phyloP scores from a whole-genome alignment of 108 stramenopile genomes.

The Pseudonitzschia pungens region DNA sequence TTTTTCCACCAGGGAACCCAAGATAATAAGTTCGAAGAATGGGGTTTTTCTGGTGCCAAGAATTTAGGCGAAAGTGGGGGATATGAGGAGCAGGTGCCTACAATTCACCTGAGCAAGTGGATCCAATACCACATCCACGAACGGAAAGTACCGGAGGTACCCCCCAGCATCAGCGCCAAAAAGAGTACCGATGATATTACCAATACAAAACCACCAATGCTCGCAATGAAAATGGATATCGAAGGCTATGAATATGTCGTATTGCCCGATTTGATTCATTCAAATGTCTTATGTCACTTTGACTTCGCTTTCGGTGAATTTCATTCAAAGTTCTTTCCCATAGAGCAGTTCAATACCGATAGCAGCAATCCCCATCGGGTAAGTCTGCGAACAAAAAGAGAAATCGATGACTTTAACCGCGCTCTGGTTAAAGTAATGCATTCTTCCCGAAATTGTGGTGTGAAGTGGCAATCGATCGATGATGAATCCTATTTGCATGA shows the following conservation, averaged over 20 bases:
- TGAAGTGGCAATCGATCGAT: too few species aligned
- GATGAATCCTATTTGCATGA: too few species aligned
- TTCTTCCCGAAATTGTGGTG: too few species aligned
- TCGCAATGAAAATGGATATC: conserved; percentile 44
- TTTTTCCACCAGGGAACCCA: conserved; percentile 32
- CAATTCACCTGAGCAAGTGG: conserved; percentile 34
- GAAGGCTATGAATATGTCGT: conserved; percentile 39
- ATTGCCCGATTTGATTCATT: conserved; percentile 31
- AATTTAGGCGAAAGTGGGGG: not conserved
- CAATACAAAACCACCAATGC: conserved; percentile 1
- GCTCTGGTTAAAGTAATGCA: too few species aligned
- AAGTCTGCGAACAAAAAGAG: too few species aligned
- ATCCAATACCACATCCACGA: conserved; percentile 31
- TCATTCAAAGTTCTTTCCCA: conserved; percentile 13
- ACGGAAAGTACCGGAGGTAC: conserved; percentile 13
- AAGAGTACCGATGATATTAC: not conserved
- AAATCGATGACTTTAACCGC: too few species aligned
- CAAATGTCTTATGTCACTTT: conserved; percentile 29
- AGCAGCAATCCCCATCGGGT: too few species aligned
- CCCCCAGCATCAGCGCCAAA: not conserved
- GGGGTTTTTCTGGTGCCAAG: conserved; percentile 27
- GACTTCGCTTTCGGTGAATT: conserved; percentile 42
- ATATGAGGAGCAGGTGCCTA: conserved; percentile 22
- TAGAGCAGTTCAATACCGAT: not conserved
- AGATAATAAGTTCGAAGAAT: conserved; percentile 10